A percentile compares a stretch with the other conserved stretches of the same genome.
phyloP scores from a whole-genome alignment of 257 asterid species.

The Verbena officinalis region DNA sequence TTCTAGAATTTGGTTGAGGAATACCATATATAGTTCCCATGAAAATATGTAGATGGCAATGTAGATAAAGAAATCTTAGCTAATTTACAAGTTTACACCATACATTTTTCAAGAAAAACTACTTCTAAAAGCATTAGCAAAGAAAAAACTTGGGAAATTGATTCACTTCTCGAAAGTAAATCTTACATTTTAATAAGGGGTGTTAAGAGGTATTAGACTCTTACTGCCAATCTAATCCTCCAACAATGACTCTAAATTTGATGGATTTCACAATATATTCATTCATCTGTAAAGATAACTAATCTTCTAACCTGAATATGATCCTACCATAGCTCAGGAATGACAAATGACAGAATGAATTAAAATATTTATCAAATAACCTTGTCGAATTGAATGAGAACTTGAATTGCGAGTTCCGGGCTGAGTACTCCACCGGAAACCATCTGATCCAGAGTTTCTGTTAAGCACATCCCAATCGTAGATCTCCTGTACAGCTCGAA shows the following conservation, averaged over 20 bases:
- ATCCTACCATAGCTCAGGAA: neutral
- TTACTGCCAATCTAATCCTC: slow-evolving; percentile 8
- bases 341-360: neutral
- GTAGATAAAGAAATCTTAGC: neutral
- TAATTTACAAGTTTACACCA: neutral
- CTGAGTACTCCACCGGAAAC: slow-evolving; percentile 70
- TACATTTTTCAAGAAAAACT: neutral
- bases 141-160: neutral
- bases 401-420: slow-evolving; percentile 94
- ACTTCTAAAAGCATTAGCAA: too few relatives aligned
- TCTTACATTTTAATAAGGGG: neutral
- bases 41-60: neutral
- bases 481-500: slow-evolving; percentile 94
- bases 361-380: slow-evolving; percentile 30
- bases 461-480: slow-evolving; percentile 93
- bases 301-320: neutral
- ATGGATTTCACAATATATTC: slow-evolving; percentile 16
- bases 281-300: neutral
- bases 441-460: slow-evolving; percentile 93
- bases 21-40: neutral
- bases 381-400: slow-evolving; percentile 94
- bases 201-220: neutral
- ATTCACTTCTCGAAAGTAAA: neutral
- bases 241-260: neutral
- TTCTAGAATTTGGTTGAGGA: neutral